These are phyloP conservation scores for Ascodesmis nigricans DNA, from an alignment of 495 filamentous ascomycete genomes.

Conservation along the genomic window DNA sequence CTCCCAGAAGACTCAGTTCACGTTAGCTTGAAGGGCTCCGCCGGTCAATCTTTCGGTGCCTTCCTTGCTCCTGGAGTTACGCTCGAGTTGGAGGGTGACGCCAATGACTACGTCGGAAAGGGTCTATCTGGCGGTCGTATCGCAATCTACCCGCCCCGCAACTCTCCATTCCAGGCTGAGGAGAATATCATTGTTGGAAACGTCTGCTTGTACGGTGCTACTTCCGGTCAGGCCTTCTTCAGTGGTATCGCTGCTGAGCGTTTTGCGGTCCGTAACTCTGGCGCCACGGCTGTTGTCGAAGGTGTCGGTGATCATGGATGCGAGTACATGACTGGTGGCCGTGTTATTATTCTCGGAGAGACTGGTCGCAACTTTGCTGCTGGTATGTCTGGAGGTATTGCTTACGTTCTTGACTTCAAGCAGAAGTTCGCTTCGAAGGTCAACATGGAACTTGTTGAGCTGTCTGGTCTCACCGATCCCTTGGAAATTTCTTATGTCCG, in stretches of 20 bases:
- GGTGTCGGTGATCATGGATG: constrained; percentile 95
- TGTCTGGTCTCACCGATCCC: constrained; percentile 68
- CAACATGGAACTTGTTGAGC: constrained; percentile 97
- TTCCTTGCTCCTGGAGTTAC: constrained; percentile 91
- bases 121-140: constrained; percentile 87
- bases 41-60: constrained; percentile 92
- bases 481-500: constrained; percentile 84
- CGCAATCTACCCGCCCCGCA: constrained; percentile 86
- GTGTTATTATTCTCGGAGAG: constrained; percentile 68
- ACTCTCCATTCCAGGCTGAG: constrained; percentile 88
- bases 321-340: constrained; percentile 99
- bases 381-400: constrained; percentile 98
- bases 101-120: constrained; percentile 98
- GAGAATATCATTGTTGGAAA: constrained; percentile 96
- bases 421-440: constrained; percentile 85
- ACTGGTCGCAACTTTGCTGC: constrained; percentile 99
- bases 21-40: constrained; percentile 94
- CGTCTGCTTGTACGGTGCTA: constrained; percentile 93
- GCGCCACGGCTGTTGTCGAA: constrained; percentile 89
- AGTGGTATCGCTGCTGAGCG: constrained; percentile 92
- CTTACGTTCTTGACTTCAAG: constrained; percentile 84
- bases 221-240: constrained; percentile 88
- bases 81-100: constrained; percentile 87
- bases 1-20: constrained; percentile 90
- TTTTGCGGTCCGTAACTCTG: constrained; percentile 95